phyloP scores from a whole-genome alignment of 2,329 filamentous ascomycete species.

The Purpureocillium lavendulum region DNA sequence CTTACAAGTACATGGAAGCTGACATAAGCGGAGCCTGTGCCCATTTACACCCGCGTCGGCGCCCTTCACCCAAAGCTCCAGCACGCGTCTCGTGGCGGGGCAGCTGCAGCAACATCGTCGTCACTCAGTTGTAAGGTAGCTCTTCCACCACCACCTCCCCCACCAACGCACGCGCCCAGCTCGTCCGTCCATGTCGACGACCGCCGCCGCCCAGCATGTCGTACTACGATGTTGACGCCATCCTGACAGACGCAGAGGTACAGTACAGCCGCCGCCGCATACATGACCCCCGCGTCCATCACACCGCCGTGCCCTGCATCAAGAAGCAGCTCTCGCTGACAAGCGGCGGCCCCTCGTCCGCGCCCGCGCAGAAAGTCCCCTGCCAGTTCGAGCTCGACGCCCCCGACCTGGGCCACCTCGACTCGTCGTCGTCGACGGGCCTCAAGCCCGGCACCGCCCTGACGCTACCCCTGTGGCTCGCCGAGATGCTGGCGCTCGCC shows the following conservation, averaged over 20 bases:
- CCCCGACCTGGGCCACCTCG: constrained; percentile 78
- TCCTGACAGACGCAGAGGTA: constrained; percentile 78
- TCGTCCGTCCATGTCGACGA: no score
- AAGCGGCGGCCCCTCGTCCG: not conserved
- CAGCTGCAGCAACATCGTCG: no score
- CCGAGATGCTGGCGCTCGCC: constrained; percentile 80
- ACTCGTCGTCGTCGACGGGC: constrained; percentile 63
- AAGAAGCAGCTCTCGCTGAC: no score
- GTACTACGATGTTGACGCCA: constrained; percentile 80
- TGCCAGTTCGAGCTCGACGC: constrained; percentile 91
- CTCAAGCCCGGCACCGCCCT: constrained; percentile 77
- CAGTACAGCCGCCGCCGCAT: not conserved
- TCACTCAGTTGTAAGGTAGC: no score
- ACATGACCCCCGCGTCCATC: not conserved
- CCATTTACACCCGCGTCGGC: no score
- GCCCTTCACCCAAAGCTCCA: no score
- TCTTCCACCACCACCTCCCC: no score
- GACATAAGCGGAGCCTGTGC: no score
- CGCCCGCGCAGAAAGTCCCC: constrained; percentile 73
- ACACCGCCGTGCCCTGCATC: no score
- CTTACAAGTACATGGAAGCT: no score
- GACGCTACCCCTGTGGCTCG: constrained; percentile 85
- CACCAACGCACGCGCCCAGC: no score
- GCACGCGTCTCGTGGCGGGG: no score
- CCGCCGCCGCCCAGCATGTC: constrained; percentile 37